Evolutionary conservation across 148 eudicot genomes (phyloP).

Genomic region (Spergularia bocconei): DNA sequence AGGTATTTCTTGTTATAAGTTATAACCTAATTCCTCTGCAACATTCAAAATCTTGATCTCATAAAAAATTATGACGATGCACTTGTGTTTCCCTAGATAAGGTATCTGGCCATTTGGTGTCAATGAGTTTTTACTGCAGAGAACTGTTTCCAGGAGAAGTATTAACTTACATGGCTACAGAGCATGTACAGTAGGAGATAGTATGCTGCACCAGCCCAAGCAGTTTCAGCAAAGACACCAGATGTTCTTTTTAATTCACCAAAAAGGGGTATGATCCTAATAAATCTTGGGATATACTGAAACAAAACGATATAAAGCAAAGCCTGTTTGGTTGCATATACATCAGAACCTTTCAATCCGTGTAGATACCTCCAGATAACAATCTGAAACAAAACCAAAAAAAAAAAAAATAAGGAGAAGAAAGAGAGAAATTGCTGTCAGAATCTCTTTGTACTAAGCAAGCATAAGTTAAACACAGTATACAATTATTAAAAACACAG

Average conservation of each 20-base stretch:
- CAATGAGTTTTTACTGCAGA: background rate
- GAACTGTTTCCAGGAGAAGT: background rate
- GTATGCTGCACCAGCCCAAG: conserved; percentile 93
- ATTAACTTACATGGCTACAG: conserved; percentile 74
- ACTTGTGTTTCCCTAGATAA: no score
- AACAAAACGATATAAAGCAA: conserved; percentile 59
- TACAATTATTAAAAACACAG: background rate
- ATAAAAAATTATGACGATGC: no score
- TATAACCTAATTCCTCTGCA: no score
- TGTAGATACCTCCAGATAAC: conserved; percentile 78
- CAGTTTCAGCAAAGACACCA: conserved; percentile 90
- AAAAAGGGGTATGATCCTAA: conserved; percentile 61
- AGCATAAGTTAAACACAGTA: background rate
- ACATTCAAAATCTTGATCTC: no score
- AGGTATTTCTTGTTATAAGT: no score
- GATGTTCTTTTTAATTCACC: conserved; percentile 83
- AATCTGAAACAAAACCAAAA: conserved; percentile 44
- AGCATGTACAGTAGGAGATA: conserved; percentile 86
- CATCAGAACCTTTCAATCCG: conserved; percentile 66
- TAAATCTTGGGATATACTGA: conserved; percentile 71
- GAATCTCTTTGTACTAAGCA: background rate
- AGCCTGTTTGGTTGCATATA: conserved; percentile 71
- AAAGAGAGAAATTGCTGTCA: background rate
- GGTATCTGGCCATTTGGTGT: no score
- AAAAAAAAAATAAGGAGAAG: background rate